Evolutionary conservation across 2,329 filamentous ascomycete genomes (phyloP).

Genomic region (Xylariaceae sp.): DNA sequence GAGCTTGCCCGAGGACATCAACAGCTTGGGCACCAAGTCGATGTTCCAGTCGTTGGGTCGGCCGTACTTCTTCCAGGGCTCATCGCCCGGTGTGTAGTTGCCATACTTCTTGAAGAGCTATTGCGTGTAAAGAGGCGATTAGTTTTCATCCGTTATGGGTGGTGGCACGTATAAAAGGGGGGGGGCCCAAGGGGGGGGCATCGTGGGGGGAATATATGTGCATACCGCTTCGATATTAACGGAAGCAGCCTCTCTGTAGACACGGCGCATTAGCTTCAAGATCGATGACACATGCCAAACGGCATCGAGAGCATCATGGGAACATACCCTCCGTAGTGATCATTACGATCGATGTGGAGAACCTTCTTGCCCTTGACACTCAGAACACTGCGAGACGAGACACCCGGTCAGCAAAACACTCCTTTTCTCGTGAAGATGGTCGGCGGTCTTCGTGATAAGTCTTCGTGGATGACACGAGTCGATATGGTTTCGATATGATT

Average conservation of each 20-base stretch:
- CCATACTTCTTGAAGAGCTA: conserved; percentile 91
- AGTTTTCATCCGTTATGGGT: conserved; percentile 15
- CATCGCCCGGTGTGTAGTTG: conserved; percentile 70
- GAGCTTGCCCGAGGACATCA: conserved; percentile 97
- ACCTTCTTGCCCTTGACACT: conserved; percentile 99
- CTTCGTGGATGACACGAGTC: neutral
- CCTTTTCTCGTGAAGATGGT: too few relatives aligned
- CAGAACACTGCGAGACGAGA: conserved; percentile 59
- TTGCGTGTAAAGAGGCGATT: conserved; percentile 7
- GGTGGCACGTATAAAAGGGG: conserved; percentile 2
- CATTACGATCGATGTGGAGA: conserved; percentile 96
- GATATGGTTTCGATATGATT: neutral
- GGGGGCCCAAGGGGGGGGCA: neutral
- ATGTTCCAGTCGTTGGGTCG: conserved; percentile 99
- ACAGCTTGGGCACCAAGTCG: conserved; percentile 93
- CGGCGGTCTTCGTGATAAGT: neutral
- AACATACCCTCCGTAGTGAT: conserved; percentile 93
- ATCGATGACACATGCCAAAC: conserved; percentile 23
- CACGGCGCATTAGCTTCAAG: conserved; percentile 16
- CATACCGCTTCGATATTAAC: conserved; percentile 90
- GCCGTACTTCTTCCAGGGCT: conserved; percentile 98
- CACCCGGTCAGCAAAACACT: conserved; percentile 1
- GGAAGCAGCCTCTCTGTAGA: conserved; percentile 78
- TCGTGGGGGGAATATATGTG: conserved; percentile 17
- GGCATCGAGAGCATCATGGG: conserved; percentile 12